phyloP scores from a whole-genome alignment of 371 early-diverging fungal species.

The Lichtheimia ornata region DNA sequence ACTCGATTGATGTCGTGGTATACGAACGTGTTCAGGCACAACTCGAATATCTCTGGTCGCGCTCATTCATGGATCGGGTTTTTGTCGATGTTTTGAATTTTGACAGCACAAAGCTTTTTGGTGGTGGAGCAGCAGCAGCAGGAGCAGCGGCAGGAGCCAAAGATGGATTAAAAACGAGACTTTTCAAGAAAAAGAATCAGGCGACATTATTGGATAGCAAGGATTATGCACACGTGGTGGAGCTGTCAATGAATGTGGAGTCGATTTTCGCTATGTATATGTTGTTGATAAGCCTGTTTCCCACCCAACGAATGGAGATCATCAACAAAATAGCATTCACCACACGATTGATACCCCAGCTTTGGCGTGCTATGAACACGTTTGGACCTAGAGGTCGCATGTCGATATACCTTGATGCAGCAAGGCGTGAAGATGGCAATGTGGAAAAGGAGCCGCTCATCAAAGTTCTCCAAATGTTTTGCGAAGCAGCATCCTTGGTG shows the following conservation, averaged over 20 bases:
- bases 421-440: conserved; percentile 36
- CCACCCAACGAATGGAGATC: conserved; percentile 52
- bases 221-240: conserved; percentile 14
- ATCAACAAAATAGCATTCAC: conserved; percentile 63
- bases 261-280: conserved; percentile 56
- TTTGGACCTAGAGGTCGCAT: conserved; percentile 63
- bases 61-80: conserved; percentile 48
- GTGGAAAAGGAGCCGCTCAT: conserved; percentile 63
- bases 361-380: conserved; percentile 64
- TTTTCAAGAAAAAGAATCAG: conserved; percentile 7
- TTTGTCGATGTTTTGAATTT: conserved; percentile 44
- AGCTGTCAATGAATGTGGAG: conserved; percentile 53
- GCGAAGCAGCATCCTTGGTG: conserved; percentile 58
- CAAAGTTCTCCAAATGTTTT: conserved; percentile 61
- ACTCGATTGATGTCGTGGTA: conserved; percentile 39
- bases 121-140: not conserved
- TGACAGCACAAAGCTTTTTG: not conserved
- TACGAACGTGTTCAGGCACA: conserved; percentile 43
- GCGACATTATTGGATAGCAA: not conserved
- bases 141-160: conserved; percentile 10
- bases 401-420: conserved; percentile 59
- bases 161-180: conserved; percentile 8
- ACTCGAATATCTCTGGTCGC: conserved; percentile 62
- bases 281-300: conserved; percentile 42
- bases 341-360: conserved; percentile 53